Evolutionary conservation across 139 green algal genomes (phyloP).

Genomic region (Diplosphaera chodatii): DNA sequence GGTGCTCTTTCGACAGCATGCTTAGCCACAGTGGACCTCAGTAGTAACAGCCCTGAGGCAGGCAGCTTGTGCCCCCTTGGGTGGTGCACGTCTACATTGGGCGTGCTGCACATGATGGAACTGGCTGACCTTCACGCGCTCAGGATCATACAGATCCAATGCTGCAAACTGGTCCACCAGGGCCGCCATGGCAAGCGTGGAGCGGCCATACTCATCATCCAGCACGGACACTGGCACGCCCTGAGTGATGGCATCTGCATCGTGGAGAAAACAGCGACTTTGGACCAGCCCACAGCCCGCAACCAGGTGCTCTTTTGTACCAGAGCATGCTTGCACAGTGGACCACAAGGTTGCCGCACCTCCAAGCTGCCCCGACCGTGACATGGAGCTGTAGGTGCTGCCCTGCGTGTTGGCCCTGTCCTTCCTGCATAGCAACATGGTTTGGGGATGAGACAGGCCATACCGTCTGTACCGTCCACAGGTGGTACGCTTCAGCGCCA

Average conservation of each 20-base stretch:
- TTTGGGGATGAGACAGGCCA: too few relatives aligned
- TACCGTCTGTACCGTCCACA: too few relatives aligned
- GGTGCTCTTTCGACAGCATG: too few relatives aligned
- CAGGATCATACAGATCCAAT: slow-evolving; percentile 13
- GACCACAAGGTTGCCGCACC: not conserved
- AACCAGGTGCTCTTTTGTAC: too few relatives aligned
- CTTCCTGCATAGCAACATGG: too few relatives aligned
- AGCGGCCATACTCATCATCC: slow-evolving; percentile 15
- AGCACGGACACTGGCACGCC: slow-evolving; percentile 22
- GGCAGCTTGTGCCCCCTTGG: too few relatives aligned
- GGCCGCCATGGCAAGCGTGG: slow-evolving; percentile 2
- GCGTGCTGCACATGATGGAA: not conserved
- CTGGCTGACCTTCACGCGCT: slow-evolving; percentile 15
- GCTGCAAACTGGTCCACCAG: slow-evolving; percentile 12
- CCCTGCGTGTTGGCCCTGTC: slow-evolving; percentile 1
- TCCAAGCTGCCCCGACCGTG: not conserved
- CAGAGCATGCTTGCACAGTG: too few relatives aligned
- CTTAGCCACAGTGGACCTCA: too few relatives aligned
- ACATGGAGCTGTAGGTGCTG: not conserved
- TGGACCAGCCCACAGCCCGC: too few relatives aligned
- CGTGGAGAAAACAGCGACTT: too few relatives aligned
- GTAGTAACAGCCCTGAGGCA: too few relatives aligned
- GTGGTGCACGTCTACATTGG: too few relatives aligned
- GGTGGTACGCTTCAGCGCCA: not conserved
- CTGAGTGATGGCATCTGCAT: not conserved